Conservation (phyloP, 768 basidiomycete genomes). For the Lactifluus pinguis region DNA sequence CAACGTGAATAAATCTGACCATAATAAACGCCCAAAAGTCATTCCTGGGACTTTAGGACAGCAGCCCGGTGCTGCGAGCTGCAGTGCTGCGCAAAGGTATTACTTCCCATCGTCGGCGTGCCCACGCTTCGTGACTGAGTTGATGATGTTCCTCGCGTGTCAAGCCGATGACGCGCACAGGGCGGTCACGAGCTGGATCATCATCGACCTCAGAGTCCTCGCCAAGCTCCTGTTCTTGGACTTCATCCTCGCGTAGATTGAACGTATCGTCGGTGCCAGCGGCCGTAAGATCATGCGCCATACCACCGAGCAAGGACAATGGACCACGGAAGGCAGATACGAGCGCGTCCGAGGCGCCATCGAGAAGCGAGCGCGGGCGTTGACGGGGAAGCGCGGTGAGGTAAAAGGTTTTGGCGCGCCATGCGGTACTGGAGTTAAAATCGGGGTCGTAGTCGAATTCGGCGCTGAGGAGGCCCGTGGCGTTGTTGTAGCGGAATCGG, state of each 20-base stretch:
- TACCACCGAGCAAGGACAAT: conserved; percentile 38
- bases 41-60: neutral
- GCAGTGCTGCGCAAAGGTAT: conserved; percentile 32
- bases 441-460: conserved; percentile 56
- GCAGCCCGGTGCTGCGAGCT: neutral
- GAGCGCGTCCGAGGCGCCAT: conserved; percentile 61
- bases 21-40: neutral
- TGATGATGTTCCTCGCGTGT: conserved; percentile 31
- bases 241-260: conserved; percentile 69
- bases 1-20: neutral
- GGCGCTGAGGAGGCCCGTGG: conserved; percentile 50
- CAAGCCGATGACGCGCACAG: conserved; percentile 46
- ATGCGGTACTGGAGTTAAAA: conserved; percentile 39
- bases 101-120: conserved; percentile 42
- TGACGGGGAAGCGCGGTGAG: conserved; percentile 58
- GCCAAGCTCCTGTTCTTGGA: conserved; percentile 67
- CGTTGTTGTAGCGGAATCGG: conserved; percentile 48
- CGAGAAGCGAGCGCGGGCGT: conserved; percentile 59
- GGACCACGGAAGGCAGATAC: conserved; percentile 52
- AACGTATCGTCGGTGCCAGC: conserved; percentile 21
- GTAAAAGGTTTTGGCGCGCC: conserved; percentile 53
- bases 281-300: conserved; percentile 14
- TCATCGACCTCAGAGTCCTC: conserved; percentile 78
- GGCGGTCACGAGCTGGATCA: conserved; percentile 46
- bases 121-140: conserved; percentile 30